Conservation (phyloP, 331 rosid genomes). For the Ulmus americana region DNA sequence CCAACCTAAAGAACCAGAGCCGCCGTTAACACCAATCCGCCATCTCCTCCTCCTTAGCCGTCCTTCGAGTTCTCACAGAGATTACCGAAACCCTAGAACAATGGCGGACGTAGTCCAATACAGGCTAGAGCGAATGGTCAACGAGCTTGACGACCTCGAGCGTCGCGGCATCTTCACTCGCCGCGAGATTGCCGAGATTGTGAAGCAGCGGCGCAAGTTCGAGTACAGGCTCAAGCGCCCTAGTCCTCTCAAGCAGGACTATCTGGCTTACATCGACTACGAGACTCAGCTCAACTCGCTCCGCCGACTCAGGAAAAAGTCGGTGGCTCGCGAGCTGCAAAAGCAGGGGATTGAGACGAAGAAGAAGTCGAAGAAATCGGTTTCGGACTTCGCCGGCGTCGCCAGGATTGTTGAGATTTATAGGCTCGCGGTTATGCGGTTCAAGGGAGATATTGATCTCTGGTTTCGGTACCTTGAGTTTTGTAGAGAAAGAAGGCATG, state of each 20-base stretch:
- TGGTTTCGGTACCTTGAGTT: slow-evolving; percentile 89
- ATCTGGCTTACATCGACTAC: slow-evolving; percentile 60
- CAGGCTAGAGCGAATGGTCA: slow-evolving; percentile 76
- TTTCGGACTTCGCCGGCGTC: slow-evolving; percentile 53
- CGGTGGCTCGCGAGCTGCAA: slow-evolving; percentile 41
- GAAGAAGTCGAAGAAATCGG: slow-evolving; percentile 49
- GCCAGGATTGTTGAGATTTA: slow-evolving; percentile 53
- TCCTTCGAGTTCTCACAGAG: neutral
- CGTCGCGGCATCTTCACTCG: slow-evolving; percentile 56
- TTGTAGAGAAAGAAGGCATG: slow-evolving; percentile 52
- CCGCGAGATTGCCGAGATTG: slow-evolving; percentile 65
- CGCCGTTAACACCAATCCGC: neutral
- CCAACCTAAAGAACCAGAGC: neutral
- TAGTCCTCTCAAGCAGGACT: slow-evolving; percentile 73
- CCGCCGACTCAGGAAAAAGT: slow-evolving; percentile 58
- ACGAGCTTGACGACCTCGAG: slow-evolving; percentile 75
- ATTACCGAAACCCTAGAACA: neutral
- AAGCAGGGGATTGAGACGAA: slow-evolving; percentile 38
- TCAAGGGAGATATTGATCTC: slow-evolving; percentile 69
- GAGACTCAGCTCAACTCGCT: slow-evolving; percentile 73
- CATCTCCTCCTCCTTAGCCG: neutral
- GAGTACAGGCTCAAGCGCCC: slow-evolving; percentile 82
- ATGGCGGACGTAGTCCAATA: slow-evolving; percentile 91
- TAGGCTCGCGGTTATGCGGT: slow-evolving; percentile 62
- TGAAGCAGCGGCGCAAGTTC: slow-evolving; percentile 71